A percentile compares a stretch with the other conserved stretches of the same genome.
These are phyloP conservation scores for Primulina tabacum DNA, from an alignment of 257 asterid genomes.

Conservation along the genomic window DNA sequence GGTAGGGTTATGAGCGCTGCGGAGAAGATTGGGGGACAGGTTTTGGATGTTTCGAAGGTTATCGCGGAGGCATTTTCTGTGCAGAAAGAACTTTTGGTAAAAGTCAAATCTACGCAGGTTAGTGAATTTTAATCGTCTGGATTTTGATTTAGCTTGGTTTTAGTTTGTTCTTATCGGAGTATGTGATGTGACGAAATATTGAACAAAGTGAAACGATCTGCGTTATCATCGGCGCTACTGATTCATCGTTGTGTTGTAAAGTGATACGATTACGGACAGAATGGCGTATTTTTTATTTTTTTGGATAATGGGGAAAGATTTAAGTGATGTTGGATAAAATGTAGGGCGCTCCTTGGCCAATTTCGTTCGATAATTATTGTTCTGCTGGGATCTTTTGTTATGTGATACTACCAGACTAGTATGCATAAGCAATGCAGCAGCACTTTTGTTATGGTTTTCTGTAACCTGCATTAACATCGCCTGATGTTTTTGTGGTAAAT, in stretches of 20 bases:
- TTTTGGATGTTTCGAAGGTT: conserved; percentile 59
- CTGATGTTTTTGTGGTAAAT: background rate
- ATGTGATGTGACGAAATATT: background rate
- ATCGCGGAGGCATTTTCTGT: conserved; percentile 54
- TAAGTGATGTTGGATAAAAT: background rate
- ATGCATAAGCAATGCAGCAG: background rate
- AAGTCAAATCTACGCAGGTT: conserved; percentile 72
- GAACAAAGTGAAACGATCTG: background rate
- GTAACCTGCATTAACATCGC: background rate
- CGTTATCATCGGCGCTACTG: conserved; percentile 1
- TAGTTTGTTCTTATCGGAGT: conserved; percentile 8
- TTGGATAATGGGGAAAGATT: conserved; percentile 5
- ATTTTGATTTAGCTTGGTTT: background rate
- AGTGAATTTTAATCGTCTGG: conserved; percentile 18
- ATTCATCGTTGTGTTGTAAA: background rate
- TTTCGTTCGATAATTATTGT: background rate
- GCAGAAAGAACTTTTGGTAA: conserved; percentile 65
- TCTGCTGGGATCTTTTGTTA: background rate
- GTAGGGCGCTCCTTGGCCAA: background rate
- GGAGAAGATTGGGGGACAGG: conserved; percentile 76
- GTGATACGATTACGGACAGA: background rate
- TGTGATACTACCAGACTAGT: background rate
- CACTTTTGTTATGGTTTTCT: background rate
- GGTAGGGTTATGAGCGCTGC: conserved; percentile 48
- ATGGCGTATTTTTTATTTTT: background rate